These are phyloP conservation scores for Trapa bicornis DNA, from an alignment of 345 rosid genomes.

Conservation along the genomic window DNA sequence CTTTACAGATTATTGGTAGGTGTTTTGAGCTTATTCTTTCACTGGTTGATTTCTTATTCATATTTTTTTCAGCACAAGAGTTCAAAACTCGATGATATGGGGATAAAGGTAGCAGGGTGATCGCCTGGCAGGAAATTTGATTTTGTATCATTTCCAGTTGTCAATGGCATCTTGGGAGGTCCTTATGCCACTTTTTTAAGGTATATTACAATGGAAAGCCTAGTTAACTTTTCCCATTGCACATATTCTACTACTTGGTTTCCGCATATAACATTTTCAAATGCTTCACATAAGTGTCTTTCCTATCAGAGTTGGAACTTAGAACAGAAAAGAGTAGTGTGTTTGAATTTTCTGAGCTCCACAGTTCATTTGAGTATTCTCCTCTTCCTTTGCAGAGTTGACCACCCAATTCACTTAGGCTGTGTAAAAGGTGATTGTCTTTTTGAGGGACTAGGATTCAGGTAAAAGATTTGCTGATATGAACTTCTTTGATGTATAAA, in stretches of 20 bases:
- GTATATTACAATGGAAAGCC: background rate
- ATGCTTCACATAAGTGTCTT: background rate
- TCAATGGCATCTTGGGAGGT: slow-evolving; percentile 1
- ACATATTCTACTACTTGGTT: background rate
- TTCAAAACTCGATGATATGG: slow-evolving; percentile 6
- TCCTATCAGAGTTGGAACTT: too few species aligned
- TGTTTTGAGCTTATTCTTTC: background rate
- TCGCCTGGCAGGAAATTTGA: background rate
- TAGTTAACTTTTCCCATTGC: background rate
- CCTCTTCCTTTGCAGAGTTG: background rate
- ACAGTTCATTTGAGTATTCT: background rate
- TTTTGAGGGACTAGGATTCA: slow-evolving; percentile 4
- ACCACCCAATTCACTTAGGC: slow-evolving; percentile 1
- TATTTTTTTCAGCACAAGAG: slow-evolving; percentile 6
- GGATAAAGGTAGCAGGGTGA: slow-evolving; percentile 8
- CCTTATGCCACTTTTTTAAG: background rate
- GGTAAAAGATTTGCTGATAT: slow-evolving; percentile 4
- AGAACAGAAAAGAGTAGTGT: too few species aligned
- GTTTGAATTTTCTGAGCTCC: too few species aligned
- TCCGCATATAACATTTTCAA: too few species aligned
- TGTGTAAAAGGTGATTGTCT: slow-evolving; percentile 5
- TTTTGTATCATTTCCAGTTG: background rate
- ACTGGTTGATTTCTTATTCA: background rate
- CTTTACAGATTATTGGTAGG: background rate
- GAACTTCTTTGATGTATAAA: slow-evolving; percentile 5